phyloP scores from a whole-genome alignment of 1,139 yeast genomes.

The Protomyces pachydermus region DNA sequence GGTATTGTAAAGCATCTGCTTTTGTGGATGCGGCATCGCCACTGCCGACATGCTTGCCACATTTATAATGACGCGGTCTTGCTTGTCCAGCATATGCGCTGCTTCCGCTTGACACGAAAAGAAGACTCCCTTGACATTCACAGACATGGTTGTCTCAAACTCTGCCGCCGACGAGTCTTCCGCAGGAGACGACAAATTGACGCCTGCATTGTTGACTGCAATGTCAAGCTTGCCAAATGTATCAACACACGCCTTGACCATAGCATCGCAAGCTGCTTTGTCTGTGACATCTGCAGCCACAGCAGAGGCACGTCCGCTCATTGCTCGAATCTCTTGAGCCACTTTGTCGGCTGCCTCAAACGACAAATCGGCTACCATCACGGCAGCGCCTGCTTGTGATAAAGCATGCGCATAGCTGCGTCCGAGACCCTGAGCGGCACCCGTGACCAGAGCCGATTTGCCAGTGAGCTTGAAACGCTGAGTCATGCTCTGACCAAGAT shows the following conservation, averaged over 20 bases:
- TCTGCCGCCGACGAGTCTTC: constrained; percentile 14
- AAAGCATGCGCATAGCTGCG: constrained; percentile 76
- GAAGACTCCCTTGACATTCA: constrained; percentile 73
- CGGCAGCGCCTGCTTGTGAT: constrained; percentile 88
- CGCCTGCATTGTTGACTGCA: constrained; percentile 93
- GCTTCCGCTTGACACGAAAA: constrained; percentile 66
- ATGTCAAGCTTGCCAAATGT: constrained; percentile 86
- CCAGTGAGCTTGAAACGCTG: constrained; percentile 55
- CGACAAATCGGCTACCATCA: constrained; percentile 61
- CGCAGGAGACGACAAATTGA: constrained; percentile 48
- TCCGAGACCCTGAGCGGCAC: constrained; percentile 84
- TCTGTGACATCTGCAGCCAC: constrained; percentile 22
- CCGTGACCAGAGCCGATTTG: constrained; percentile 79
- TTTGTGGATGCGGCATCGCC: constrained; percentile 62
- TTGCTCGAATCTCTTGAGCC: constrained; percentile 52
- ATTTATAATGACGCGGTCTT: constrained; percentile 49
- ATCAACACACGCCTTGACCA: constrained; percentile 78
- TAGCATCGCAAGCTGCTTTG: constrained; percentile 63
- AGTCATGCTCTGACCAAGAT: constrained; percentile 4
- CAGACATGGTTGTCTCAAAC: constrained; percentile 46
- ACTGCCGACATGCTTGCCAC: constrained; percentile 63
- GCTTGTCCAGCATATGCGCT: constrained; percentile 60
- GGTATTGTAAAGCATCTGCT: constrained; percentile 57
- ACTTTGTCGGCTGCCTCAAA: constrained; percentile 54
- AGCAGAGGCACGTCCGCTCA: constrained; percentile 54